Percentiles rank a stretch among this genome's conserved stretches.
Evolutionary conservation across 2,329 filamentous ascomycete genomes (phyloP).

Genomic region (Claviceps sp.): DNA sequence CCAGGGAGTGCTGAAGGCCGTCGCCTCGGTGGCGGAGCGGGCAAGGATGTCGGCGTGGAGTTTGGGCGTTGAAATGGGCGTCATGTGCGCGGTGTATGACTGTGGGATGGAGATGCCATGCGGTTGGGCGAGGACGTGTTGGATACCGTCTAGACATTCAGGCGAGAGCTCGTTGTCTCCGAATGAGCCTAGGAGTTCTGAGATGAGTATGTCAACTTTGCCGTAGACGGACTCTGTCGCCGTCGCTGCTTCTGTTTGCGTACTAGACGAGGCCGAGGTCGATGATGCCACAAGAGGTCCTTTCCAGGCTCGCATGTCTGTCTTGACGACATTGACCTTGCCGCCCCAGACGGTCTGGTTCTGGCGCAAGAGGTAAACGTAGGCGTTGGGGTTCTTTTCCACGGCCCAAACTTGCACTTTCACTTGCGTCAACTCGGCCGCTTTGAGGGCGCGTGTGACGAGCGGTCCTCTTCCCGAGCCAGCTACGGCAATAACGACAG

Average conservation of each 20-base stretch:
- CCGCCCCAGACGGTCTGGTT: slow-evolving; percentile 72
- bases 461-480: slow-evolving; percentile 87
- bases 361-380: slow-evolving; percentile 78
- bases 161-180: slow-evolving; percentile 95
- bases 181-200: slow-evolving; percentile 88
- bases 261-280: slow-evolving; percentile 16
- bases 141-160: slow-evolving; percentile 91
- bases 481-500: slow-evolving; percentile 78
- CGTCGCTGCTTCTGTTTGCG: slow-evolving; percentile 10
- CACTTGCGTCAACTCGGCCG: slow-evolving; percentile 63
- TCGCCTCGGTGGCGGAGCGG: slow-evolving; percentile 46
- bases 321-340: slow-evolving; percentile 77
- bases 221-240: slow-evolving; percentile 35
- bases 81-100: slow-evolving; percentile 86
- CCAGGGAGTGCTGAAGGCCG: slow-evolving; percentile 81
- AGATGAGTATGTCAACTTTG: slow-evolving; percentile 83
- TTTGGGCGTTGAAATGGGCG: slow-evolving; percentile 80
- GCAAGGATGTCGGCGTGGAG: slow-evolving; percentile 68
- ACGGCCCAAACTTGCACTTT: slow-evolving; percentile 80
- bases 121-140: slow-evolving; percentile 64
- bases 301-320: slow-evolving; percentile 94
- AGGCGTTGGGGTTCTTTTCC: slow-evolving; percentile 97
- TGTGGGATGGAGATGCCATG: slow-evolving; percentile 88
- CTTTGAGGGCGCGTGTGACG: slow-evolving; percentile 73
- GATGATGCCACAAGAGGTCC: slow-evolving; percentile 48